phyloP scores from a whole-genome alignment of 305 asterid genomes.

The Fraxinus sp. region DNA sequence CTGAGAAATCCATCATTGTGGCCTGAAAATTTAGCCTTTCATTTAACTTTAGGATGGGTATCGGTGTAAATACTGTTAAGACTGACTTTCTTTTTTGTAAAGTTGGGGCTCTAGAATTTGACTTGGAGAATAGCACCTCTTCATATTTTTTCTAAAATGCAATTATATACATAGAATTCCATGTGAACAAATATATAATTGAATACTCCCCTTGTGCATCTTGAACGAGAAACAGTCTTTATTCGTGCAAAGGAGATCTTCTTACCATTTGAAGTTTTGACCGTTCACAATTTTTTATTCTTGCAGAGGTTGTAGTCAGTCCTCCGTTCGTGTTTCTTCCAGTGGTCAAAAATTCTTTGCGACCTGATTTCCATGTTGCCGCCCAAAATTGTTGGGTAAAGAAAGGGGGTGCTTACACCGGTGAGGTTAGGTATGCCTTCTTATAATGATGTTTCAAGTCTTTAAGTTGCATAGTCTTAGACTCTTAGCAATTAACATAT shows the following conservation, averaged over 20 bases:
- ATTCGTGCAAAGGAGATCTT: not conserved
- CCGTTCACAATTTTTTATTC: slow-evolving; percentile 2
- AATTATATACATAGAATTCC: not conserved
- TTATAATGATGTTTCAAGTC: not conserved
- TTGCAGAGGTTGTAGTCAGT: slow-evolving; percentile 95
- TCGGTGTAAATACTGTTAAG: not conserved
- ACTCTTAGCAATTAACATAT: not conserved
- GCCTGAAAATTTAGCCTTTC: not conserved
- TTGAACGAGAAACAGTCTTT: not conserved
- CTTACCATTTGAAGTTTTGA: slow-evolving; percentile 14
- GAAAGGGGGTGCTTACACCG: slow-evolving; percentile 99
- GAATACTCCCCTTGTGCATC: not conserved
- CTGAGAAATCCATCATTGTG: not conserved
- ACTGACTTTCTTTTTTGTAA: not conserved
- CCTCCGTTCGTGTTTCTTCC: slow-evolving; percentile 93
- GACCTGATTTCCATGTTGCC: slow-evolving; percentile 86
- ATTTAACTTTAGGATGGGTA: not conserved
- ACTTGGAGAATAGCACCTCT: not conserved
- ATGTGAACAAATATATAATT: not conserved
- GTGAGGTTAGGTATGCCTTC: slow-evolving; percentile 80
- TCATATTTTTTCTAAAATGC: not conserved
- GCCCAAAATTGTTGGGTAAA: slow-evolving; percentile 99
- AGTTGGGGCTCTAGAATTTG: slow-evolving; percentile 6
- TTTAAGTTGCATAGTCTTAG: not conserved
- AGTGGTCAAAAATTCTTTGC: slow-evolving; percentile 52